Evolutionary conservation across 2,329 filamentous ascomycete genomes (phyloP).

Genomic region (Aspergillus carbonarius): DNA sequence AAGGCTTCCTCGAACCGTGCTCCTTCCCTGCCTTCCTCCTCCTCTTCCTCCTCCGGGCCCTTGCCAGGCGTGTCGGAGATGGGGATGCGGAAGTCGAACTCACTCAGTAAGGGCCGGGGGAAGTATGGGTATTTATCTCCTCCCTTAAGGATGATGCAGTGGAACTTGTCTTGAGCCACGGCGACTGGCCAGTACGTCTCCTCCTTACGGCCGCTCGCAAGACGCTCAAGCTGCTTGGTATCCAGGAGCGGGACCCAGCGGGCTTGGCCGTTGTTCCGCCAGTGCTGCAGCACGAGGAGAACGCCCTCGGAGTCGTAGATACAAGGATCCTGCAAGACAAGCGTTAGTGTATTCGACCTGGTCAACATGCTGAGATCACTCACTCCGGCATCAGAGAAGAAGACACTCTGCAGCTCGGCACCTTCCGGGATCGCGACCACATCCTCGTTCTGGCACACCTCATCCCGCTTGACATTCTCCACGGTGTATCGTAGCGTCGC

Average conservation of each 20-base stretch:
- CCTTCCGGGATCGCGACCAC: slow-evolving; percentile 78
- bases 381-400: slow-evolving; percentile 90
- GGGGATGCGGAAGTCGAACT: slow-evolving; percentile 90
- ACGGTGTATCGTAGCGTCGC: slow-evolving; percentile 85
- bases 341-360: slow-evolving; percentile 8
- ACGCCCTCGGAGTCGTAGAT: slow-evolving; percentile 94
- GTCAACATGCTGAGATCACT: slow-evolving; percentile 29
- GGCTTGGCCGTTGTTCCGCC: slow-evolving; percentile 81
- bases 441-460: slow-evolving; percentile 93
- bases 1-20: slow-evolving; percentile 73
- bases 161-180: slow-evolving; percentile 86
- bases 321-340: slow-evolving; percentile 70
- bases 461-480: slow-evolving; percentile 89
- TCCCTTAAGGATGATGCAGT: slow-evolving; percentile 98
- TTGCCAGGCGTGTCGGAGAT: slow-evolving; percentile 58
- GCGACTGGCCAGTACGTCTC: slow-evolving; percentile 96
- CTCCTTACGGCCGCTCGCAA: slow-evolving; percentile 79
- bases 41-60: slow-evolving; percentile 36
- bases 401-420: slow-evolving; percentile 73
- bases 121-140: slow-evolving; percentile 92
- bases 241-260: slow-evolving; percentile 91
- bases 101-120: slow-evolving; percentile 81
- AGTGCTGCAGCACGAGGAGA: slow-evolving; percentile 82
- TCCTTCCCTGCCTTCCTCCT: slow-evolving; percentile 40
- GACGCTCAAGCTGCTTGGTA: slow-evolving; percentile 76